These are phyloP conservation scores for Lepiota venenata DNA, from an alignment of 768 basidiomycete genomes.

Conservation along the genomic window DNA sequence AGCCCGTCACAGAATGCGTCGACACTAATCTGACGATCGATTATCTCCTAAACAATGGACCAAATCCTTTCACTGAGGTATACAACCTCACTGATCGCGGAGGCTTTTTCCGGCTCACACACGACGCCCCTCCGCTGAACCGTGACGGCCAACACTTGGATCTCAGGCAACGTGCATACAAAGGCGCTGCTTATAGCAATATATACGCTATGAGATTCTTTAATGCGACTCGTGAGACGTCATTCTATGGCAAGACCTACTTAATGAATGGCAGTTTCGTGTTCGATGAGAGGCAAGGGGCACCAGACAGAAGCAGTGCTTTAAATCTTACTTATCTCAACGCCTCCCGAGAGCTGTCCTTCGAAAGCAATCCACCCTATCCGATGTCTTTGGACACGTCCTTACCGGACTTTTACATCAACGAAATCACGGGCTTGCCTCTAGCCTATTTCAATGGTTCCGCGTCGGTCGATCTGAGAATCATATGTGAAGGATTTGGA, in stretches of 20 bases:
- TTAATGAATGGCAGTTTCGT: background rate
- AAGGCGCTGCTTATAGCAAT: slow-evolving; percentile 18
- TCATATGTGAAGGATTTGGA: slow-evolving; percentile 17
- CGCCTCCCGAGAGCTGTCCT: no score
- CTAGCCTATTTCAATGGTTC: slow-evolving; percentile 3
- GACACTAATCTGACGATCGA: background rate
- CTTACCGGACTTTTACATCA: background rate
- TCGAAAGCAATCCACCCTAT: no score
- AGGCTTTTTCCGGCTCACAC: background rate
- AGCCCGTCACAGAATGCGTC: slow-evolving; percentile 1
- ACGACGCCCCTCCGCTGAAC: slow-evolving; percentile 11
- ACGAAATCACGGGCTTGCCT: background rate
- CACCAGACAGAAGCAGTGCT: background rate
- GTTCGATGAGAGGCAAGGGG: background rate
- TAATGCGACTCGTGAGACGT: slow-evolving; percentile 16
- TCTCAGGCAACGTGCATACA: slow-evolving; percentile 17
- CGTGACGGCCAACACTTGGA: slow-evolving; percentile 18
- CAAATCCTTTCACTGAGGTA: background rate
- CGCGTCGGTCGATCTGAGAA: background rate
- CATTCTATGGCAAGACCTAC: slow-evolving; percentile 13
- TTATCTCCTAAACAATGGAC: background rate
- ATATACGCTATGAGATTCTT: slow-evolving; percentile 12
- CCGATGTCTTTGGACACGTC: background rate
- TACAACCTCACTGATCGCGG: slow-evolving; percentile 2
- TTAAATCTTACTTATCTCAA: no score